These are phyloP conservation scores for Arachnomyces sp. DNA, from an alignment of 2,329 filamentous ascomycete genomes.

Conservation along the genomic window DNA sequence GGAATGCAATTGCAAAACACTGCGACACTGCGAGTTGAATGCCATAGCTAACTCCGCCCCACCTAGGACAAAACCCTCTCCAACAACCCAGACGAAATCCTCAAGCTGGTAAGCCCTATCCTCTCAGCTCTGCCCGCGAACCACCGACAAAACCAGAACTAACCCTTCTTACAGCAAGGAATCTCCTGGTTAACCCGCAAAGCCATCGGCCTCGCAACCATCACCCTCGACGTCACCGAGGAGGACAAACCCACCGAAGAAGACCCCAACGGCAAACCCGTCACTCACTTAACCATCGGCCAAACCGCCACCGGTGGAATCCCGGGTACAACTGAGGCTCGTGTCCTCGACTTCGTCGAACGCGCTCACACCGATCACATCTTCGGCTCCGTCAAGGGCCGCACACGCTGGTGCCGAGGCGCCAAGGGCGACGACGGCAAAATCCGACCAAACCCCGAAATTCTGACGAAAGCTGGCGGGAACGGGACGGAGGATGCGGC, in stretches of 20 bases:
- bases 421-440: constrained; percentile 30
- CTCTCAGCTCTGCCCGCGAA: not conserved
- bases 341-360: constrained; percentile 49
- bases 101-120: constrained; percentile 47
- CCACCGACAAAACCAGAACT: constrained; percentile 5
- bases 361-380: constrained; percentile 70
- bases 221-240: constrained; percentile 59
- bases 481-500: constrained; percentile 32
- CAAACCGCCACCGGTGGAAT: constrained; percentile 66
- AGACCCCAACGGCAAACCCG: constrained; percentile 37
- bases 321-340: constrained; percentile 55
- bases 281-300: constrained; percentile 61
- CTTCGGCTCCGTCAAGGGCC: constrained; percentile 64
- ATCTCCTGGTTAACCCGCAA: constrained; percentile 66
- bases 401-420: constrained; percentile 44
- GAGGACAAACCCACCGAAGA: constrained; percentile 32
- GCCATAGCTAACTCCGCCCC: constrained; percentile 2
- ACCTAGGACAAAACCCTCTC: constrained; percentile 67
- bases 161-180: constrained; percentile 47
- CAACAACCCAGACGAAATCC: constrained; percentile 59
- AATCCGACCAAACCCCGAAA: constrained; percentile 26
- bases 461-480: constrained; percentile 30
- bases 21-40: not conserved
- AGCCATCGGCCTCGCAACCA: constrained; percentile 59
- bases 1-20: not conserved